These are phyloP conservation scores for Boletus subcaerulescens DNA, from an alignment of 768 basidiomycete species.

Conservation along the genomic window DNA sequence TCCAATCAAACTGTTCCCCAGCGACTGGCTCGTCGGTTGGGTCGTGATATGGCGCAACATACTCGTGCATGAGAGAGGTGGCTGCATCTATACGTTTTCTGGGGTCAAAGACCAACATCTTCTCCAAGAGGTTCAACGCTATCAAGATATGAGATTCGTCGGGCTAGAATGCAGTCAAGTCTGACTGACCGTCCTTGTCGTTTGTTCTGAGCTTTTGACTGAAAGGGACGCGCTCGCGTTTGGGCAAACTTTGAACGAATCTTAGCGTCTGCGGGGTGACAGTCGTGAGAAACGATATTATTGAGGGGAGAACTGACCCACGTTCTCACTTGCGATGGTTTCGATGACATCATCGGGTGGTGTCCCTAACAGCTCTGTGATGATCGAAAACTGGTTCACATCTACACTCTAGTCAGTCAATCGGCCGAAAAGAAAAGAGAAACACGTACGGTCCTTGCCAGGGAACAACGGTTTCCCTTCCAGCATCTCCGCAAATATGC, in stretches of 20 bases:
- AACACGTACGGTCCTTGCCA: constrained; percentile 93
- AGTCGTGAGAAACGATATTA: constrained; percentile 9
- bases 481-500: constrained; percentile 99
- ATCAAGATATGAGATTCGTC: constrained; percentile 3
- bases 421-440: neutral
- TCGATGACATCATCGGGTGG: constrained; percentile 99
- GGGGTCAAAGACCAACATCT: constrained; percentile 99
- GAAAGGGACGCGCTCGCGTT: constrained; percentile 94
- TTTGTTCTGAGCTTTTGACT: constrained; percentile 86
- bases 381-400: constrained; percentile 99
- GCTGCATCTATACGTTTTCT: constrained; percentile 94
- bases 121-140: constrained; percentile 95
- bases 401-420: constrained; percentile 49
- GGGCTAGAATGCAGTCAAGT: neutral
- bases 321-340: constrained; percentile 97
- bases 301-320: constrained; percentile 36
- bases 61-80: constrained; percentile 86
- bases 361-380: constrained; percentile 97
- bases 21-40: constrained; percentile 96
- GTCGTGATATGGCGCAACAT: constrained; percentile 97
- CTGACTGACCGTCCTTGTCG: constrained; percentile 73
- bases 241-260: constrained; percentile 97
- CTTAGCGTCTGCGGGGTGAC: constrained; percentile 72
- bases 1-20: constrained; percentile 96
- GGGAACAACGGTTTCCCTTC: constrained; percentile 99